Conservation (phyloP, 2,329 filamentous ascomycete species). For the Chaetomiaceae sp. region DNA sequence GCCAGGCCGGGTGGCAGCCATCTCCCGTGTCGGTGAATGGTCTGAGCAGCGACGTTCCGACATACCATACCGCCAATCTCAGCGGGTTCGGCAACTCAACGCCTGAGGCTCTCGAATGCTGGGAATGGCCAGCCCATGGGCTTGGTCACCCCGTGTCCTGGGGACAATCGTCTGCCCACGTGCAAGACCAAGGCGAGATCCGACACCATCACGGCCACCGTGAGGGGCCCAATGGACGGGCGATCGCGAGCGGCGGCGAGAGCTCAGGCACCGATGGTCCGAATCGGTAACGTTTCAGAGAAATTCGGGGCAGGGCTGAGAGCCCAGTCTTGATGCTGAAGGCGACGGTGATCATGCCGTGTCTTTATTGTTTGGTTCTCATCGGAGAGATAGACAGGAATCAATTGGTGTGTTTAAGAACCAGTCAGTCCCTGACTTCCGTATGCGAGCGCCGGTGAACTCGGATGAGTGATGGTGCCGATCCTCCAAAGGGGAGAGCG, state of each 20-base stretch:
- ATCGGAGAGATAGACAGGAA: no score
- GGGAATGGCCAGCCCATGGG: slow-evolving; percentile 22
- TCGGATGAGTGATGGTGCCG: no score
- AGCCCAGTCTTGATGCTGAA: no score
- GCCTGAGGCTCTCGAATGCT: slow-evolving; percentile 20
- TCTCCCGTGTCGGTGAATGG: not conserved
- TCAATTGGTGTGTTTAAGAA: no score
- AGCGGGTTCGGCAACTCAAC: slow-evolving; percentile 7
- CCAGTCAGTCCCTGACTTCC: no score
- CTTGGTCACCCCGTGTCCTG: slow-evolving; percentile 22
- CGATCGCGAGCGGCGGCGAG: not conserved
- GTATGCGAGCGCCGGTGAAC: no score
- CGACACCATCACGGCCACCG: not conserved
- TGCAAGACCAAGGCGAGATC: slow-evolving; percentile 2
- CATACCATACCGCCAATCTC: slow-evolving; percentile 8
- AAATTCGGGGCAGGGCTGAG: no score
- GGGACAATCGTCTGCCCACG: not conserved
- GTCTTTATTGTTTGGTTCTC: no score
- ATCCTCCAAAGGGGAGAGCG: no score
- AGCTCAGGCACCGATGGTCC: not conserved
- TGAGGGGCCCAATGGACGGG: not conserved
- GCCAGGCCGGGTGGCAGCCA: slow-evolving; percentile 19
- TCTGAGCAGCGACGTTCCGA: not conserved
- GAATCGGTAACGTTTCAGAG: not conserved
- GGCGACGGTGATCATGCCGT: no score